Evolutionary conservation across 2,329 filamentous ascomycete genomes (phyloP).

Genomic region (Aureobasidium melanogenum): DNA sequence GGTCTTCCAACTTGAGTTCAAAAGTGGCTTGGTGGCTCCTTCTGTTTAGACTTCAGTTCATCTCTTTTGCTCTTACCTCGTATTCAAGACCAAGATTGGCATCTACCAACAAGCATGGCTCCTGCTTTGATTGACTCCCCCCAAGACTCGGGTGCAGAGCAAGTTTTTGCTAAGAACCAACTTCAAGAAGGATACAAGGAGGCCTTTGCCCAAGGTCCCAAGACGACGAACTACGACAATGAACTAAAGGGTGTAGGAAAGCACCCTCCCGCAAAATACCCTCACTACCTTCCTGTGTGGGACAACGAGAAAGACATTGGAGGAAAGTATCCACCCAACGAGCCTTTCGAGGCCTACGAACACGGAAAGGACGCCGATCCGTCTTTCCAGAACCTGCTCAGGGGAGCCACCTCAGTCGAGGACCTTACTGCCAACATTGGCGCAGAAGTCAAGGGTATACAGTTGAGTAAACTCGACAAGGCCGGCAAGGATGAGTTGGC

Average conservation of each 20-base stretch:
- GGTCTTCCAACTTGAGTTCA: neutral
- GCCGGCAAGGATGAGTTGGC: constrained; percentile 71
- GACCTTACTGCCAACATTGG: constrained; percentile 67
- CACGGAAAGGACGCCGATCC: constrained; percentile 68
- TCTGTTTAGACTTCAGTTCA: neutral
- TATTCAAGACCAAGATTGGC: neutral
- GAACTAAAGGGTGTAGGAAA: constrained; percentile 47
- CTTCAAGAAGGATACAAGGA: constrained; percentile 29
- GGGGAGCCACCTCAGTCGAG: constrained; percentile 35
- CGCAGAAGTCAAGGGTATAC: constrained; percentile 61
- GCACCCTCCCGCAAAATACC: constrained; percentile 52
- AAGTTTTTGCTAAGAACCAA: constrained; percentile 5
- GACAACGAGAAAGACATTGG: constrained; percentile 14
- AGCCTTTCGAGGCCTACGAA: constrained; percentile 64
- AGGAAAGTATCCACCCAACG: constrained; percentile 51
- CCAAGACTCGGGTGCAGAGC: constrained; percentile 19
- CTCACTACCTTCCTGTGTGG: constrained; percentile 49
- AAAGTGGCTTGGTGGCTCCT: neutral
- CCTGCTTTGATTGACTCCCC: constrained; percentile 34
- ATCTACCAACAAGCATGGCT: constrained; percentile 34
- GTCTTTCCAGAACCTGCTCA: constrained; percentile 59
- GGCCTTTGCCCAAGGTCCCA: constrained; percentile 34
- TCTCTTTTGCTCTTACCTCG: neutral
- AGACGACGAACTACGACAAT: constrained; percentile 38
- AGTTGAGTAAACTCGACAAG: constrained; percentile 58